Evolutionary conservation across 2,329 filamentous ascomycete species (phyloP), one percentile per base, ranked within the genome.

Genomic region (Diaporthe sp.): DNA sequence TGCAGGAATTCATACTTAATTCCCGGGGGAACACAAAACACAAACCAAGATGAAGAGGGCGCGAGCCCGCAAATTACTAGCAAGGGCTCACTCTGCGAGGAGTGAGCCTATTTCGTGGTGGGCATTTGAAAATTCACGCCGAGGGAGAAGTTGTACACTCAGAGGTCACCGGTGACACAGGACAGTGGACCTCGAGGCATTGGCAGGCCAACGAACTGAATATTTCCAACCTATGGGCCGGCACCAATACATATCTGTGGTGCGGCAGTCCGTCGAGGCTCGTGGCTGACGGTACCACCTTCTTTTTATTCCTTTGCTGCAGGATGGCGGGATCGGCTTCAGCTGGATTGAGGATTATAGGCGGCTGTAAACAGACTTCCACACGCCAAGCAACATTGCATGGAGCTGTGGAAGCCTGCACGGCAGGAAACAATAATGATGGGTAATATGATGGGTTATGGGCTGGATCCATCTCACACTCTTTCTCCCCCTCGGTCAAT

Each of bases 41-140:
- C 31, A 55, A 53, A 70, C 55, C 70, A 62, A 76, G 75, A 76
- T 15, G 55, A 72, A 75, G 68, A 72, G 34, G 73, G 75, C 72
- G 72, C 72, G 53, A 74, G 68, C 72, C 68, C 55, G 70, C 53
- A 71, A 34, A 58, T 19, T 60, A 60, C 51, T 42, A 68, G 10
- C 25, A 34, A 65, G n/a, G 19, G 25, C 28, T 22, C 65, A 53
- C 53, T 61, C 46, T 28, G 65, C 53, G 37, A 70, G 61, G 71
- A 55, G 71, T 46, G 34, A 42, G 31, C 12, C 58, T 39, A 46
- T 17, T 44, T 67, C 25, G 12, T 37, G 34, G 19, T 31, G 37
- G n/a, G 22, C 49, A 42, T 39, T 13, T 17, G 53, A 42, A 55
- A 60, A 17, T n/a, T 51, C 19, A 9, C 12, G 55, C 57, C n/a